Conservation (phyloP, 1,139 yeast species). For the Saccharomyces hybrid region DNA sequence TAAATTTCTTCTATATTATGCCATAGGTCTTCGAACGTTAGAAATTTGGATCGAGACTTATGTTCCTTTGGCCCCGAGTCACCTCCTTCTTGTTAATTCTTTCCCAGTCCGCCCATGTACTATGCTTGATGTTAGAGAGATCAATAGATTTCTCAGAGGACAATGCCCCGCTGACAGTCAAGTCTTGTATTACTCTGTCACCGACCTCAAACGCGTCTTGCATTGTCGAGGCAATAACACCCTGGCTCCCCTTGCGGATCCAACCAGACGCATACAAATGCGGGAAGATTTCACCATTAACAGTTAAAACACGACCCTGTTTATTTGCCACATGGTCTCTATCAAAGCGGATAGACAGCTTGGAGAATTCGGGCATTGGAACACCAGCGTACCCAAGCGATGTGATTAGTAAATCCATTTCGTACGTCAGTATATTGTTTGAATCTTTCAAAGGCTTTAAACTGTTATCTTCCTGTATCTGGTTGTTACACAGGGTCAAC, state of each 20-base stretch:
- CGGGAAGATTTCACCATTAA: conserved; percentile 29
- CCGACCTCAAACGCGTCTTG: conserved; percentile 75
- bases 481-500: conserved; percentile 27
- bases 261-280: conserved; percentile 85
- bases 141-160: conserved; percentile 25
- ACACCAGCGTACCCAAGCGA: conserved; percentile 80
- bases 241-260: conserved; percentile 83
- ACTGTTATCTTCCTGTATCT: conserved; percentile 33
- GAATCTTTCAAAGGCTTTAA: conserved; percentile 32
- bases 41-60: conserved; percentile 40
- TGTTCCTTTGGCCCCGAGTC: conserved; percentile 41
- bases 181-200: conserved; percentile 52
- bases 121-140: conserved; percentile 31
- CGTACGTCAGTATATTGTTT: conserved; percentile 34
- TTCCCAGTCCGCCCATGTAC: conserved; percentile 71
- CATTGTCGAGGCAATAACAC: conserved; percentile 90
- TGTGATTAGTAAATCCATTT: conserved; percentile 64
- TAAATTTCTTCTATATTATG: background rate
- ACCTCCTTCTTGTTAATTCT: conserved; percentile 50
- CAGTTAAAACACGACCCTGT: conserved; percentile 49
- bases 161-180: conserved; percentile 16
- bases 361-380: conserved; percentile 50
- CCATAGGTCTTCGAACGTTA: conserved; percentile 14
- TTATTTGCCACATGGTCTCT: conserved; percentile 52
- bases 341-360: conserved; percentile 50